Conservation (phyloP, 768 basidiomycete genomes). For the Lactifluus subvellereus region DNA sequence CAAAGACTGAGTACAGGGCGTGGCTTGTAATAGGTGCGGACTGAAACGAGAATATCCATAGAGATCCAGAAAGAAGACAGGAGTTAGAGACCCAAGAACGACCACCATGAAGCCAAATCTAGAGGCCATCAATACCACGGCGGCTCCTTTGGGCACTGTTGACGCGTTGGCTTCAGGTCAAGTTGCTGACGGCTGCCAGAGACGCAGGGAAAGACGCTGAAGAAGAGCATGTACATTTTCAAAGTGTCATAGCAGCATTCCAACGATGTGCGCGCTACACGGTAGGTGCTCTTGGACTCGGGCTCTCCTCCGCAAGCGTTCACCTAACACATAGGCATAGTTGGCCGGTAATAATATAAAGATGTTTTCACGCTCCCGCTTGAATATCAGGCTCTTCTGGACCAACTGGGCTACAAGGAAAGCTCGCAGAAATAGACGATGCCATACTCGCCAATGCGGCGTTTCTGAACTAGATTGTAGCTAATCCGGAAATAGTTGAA, state of each 20-base stretch:
- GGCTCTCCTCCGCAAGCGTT: not conserved
- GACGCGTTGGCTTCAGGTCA: too few species aligned
- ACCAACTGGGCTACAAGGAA: constrained; percentile 67
- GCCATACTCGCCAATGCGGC: constrained; percentile 77
- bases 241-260: constrained; percentile 70
- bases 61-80: constrained; percentile 8
- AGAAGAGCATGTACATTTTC: constrained; percentile 68
- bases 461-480: constrained; percentile 69
- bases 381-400: constrained; percentile 64
- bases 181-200: constrained; percentile 16
- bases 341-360: constrained; percentile 63
- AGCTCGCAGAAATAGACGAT: constrained; percentile 72
- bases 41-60: not conserved
- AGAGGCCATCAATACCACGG: constrained; percentile 1
- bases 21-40: not conserved
- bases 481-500: constrained; percentile 77
- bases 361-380: constrained; percentile 67
- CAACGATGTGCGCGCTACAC: constrained; percentile 70
- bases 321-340: constrained; percentile 29
- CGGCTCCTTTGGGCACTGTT: not conserved
- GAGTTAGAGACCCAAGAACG: not conserved
- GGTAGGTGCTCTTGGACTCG: constrained; percentile 42
- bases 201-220: constrained; percentile 29
- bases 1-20: not conserved
- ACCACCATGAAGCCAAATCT: constrained; percentile 10